Conservation (phyloP, 2,329 filamentous ascomycete species). For the Sporothrix humicola region DNA sequence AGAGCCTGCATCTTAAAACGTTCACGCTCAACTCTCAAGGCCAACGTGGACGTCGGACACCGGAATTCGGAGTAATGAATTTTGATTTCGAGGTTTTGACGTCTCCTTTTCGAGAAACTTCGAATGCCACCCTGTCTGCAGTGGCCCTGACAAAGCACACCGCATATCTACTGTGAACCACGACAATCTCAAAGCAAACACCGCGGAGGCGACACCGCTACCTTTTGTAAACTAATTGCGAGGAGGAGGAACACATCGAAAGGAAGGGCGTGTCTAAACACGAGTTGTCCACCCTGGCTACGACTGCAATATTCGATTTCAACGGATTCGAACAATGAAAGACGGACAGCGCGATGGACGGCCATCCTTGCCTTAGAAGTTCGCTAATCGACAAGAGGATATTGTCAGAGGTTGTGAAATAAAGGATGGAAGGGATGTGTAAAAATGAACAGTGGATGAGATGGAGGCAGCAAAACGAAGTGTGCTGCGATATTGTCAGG, state of each 20-base stretch:
- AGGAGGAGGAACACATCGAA: background rate
- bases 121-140: background rate
- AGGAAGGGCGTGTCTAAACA: background rate
- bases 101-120: background rate
- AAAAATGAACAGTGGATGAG: background rate
- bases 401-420: background rate
- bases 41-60: background rate
- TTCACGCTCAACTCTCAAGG: background rate
- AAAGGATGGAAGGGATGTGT: background rate
- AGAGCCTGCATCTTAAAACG: no score
- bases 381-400: background rate
- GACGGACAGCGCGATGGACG: background rate
- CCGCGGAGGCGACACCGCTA: background rate
- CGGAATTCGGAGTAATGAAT: constrained; percentile 1
- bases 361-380: background rate
- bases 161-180: background rate
- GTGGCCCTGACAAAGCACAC: background rate
- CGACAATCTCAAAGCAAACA: background rate
- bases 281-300: background rate
- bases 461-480: no score
- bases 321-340: no score
- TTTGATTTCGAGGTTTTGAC: background rate
- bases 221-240: background rate
- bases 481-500: background rate
- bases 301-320: constrained; percentile 4